These are phyloP conservation scores for Oryza glumipatula DNA, from an alignment of 176 grass and related monocot species.

Conservation along the genomic window DNA sequence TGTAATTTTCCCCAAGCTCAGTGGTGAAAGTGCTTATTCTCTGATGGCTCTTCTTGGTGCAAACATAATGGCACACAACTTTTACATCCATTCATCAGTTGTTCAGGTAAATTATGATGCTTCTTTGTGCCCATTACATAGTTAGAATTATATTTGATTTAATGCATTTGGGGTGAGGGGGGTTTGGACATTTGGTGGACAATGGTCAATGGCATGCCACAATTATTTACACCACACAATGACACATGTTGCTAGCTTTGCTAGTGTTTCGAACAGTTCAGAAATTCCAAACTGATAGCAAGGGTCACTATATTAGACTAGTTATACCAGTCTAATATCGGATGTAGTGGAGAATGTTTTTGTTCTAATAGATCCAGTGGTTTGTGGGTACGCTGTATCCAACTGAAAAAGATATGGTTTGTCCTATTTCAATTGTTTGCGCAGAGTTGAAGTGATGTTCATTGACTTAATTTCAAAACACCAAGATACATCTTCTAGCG, in stretches of 20 bases:
- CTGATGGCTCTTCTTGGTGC: constrained; percentile 98
- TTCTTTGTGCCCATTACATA: not conserved
- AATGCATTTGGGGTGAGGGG: not conserved
- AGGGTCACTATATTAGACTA: constrained; percentile 9
- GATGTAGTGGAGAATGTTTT: not conserved
- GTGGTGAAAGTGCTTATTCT: constrained; percentile 90
- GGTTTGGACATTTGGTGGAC: not conserved
- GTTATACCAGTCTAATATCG: not conserved
- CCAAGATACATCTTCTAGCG: not conserved
- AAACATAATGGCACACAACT: constrained; percentile 98
- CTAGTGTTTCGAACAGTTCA: not conserved
- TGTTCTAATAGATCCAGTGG: not conserved
- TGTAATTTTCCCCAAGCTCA: constrained; percentile 85
- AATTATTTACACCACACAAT: not conserved
- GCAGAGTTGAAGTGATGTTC: not conserved
- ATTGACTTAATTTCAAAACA: not conserved
- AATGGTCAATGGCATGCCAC: not conserved
- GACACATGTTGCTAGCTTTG: not conserved
- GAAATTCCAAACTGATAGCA: not conserved
- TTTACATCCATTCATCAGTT: constrained; percentile 94
- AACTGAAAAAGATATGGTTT: constrained; percentile 7
- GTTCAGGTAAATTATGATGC: constrained; percentile 63
- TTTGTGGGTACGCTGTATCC: not conserved
- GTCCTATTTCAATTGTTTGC: constrained; percentile 15
- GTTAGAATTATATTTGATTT: constrained; percentile 9